A percentile compares a stretch with the other conserved stretches of the same genome.
These are phyloP conservation scores for Alternaria arbusti DNA, from an alignment of 2,329 filamentous ascomycete genomes.

Conservation along the genomic window DNA sequence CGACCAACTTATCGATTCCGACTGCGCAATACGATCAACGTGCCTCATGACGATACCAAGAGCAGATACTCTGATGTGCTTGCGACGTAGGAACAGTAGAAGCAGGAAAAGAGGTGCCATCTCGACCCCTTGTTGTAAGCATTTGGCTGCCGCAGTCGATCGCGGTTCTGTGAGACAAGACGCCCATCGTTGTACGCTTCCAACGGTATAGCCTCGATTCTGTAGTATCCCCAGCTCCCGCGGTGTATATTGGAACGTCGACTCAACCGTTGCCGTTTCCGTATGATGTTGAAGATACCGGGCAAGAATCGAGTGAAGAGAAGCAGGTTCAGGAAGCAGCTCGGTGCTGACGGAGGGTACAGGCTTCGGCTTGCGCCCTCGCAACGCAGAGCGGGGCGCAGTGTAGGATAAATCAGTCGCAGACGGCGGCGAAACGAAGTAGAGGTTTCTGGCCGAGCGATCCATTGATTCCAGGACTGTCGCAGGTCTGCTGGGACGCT, in stretches of 20 bases:
- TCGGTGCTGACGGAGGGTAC: not conserved
- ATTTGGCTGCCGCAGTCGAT: conserved; percentile 23
- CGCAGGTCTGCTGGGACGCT: conserved; percentile 27
- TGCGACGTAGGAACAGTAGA: conserved; percentile 40
- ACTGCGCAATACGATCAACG: conserved; percentile 20
- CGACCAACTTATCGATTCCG: conserved; percentile 27
- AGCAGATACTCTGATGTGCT: conserved; percentile 26
- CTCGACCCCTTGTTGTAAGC: conserved; percentile 21
- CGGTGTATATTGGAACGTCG: conserved; percentile 18
- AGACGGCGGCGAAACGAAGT: conserved; percentile 9
- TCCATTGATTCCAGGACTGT: conserved; percentile 29
- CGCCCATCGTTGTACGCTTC: conserved; percentile 34
- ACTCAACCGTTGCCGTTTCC: not conserved
- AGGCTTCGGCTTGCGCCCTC: not conserved
- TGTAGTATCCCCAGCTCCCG: conserved; percentile 29
- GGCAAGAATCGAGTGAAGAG: conserved; percentile 37
- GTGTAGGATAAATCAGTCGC: conserved; percentile 25
- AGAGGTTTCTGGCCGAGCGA: conserved; percentile 23
- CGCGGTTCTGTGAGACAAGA: conserved; percentile 21
- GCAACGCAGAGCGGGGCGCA: not conserved
- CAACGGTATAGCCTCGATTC: conserved; percentile 20
- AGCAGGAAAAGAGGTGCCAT: conserved; percentile 41
- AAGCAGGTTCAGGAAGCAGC: conserved; percentile 13
- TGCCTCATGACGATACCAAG: conserved; percentile 35
- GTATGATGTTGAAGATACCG: conserved; percentile 29